A percentile compares a stretch with the other conserved stretches of the same genome.
These are phyloP conservation scores for Westerdykella aurantiaca DNA, from an alignment of 2,329 filamentous ascomycete genomes.

Conservation along the genomic window DNA sequence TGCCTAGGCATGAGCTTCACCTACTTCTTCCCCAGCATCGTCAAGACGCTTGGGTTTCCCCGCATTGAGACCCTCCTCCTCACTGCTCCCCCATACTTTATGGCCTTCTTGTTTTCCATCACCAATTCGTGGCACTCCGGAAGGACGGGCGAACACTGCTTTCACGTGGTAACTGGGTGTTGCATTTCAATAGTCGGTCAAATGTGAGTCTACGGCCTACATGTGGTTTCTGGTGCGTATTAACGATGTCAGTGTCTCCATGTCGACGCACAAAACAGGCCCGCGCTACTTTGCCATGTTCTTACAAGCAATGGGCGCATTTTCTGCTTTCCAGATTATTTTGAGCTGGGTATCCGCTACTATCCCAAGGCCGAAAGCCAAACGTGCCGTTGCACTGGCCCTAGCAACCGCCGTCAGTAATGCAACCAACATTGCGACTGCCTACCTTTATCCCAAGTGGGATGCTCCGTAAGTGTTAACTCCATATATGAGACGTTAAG, in stretches of 20 bases:
- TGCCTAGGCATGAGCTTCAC: constrained; percentile 42
- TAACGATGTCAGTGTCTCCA: constrained; percentile 39
- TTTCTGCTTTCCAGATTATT: too few species aligned
- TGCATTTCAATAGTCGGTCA: not conserved
- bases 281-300: constrained; percentile 60
- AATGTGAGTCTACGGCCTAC: constrained; percentile 30
- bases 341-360: too few species aligned
- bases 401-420: too few species aligned
- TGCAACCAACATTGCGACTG: too few species aligned
- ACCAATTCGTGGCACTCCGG: constrained; percentile 52
- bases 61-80: constrained; percentile 50
- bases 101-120: constrained; percentile 53
- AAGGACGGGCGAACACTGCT: constrained; percentile 50
- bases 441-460: too few species aligned
- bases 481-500: too few species aligned
- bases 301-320: not conserved
- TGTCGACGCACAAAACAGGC: constrained; percentile 46
- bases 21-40: constrained; percentile 60
- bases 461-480: too few species aligned
- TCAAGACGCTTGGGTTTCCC: constrained; percentile 53
- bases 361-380: too few species aligned
- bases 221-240: constrained; percentile 48
- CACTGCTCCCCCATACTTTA: constrained; percentile 55
- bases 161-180: constrained; percentile 46
- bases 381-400: too few species aligned